Evolutionary conservation across 305 asterid species (phyloP).

Genomic region (Galium porrigens): DNA sequence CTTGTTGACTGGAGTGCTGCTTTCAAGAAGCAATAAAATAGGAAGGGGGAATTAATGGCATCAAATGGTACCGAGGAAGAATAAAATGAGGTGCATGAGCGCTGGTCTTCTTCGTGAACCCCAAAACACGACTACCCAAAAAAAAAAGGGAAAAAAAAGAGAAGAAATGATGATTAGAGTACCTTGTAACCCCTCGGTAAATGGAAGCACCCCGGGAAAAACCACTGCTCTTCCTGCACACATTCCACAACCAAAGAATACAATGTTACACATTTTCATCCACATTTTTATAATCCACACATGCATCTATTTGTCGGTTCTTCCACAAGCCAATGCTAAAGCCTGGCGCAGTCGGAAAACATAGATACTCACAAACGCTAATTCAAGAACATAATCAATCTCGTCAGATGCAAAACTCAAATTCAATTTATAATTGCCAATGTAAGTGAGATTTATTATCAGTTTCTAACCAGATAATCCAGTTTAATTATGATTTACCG

Average conservation of each 20-base stretch:
- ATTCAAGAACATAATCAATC: too few relatives aligned
- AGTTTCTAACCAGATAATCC: too few relatives aligned
- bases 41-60: not conserved
- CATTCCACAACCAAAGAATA: not conserved
- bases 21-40: not conserved
- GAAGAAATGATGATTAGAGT: not conserved
- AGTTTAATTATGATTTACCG: too few relatives aligned
- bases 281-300: not conserved
- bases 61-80: not conserved
- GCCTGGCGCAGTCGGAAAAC: too few relatives aligned
- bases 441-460: too few relatives aligned
- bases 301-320: not conserved
- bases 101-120: not conserved
- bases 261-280: not conserved
- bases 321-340: not conserved
- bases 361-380: too few relatives aligned
- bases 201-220: conserved; percentile 92
- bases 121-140: not conserved
- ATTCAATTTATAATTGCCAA: too few relatives aligned
- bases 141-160: not conserved
- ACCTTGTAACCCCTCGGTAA: conserved; percentile 90
- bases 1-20: not conserved
- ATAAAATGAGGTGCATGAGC: not conserved
- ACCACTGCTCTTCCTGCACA: conserved; percentile 73
- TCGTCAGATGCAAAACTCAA: too few relatives aligned